Conservation (phyloP, 1,284 basidiomycete genomes). For the Apiotrichum sp. region DNA sequence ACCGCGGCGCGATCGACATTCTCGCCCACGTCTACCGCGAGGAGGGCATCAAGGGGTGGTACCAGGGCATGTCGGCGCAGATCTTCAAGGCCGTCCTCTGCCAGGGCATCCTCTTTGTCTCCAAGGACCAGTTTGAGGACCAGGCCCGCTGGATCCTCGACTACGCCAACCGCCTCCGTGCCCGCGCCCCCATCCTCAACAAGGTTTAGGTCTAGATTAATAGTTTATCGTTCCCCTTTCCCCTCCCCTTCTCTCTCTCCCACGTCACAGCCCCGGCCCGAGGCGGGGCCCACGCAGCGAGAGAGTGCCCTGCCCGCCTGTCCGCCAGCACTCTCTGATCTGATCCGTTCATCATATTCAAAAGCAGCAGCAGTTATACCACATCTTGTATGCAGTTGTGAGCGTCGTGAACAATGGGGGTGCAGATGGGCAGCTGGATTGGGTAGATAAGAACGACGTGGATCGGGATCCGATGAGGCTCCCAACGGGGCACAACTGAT, state of each 20-base stretch:
- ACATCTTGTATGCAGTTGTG: slow-evolving; percentile 12
- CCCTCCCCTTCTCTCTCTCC: background rate
- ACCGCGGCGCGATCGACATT: slow-evolving; percentile 46
- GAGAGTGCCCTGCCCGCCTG: too few relatives aligned
- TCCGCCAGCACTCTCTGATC: too few relatives aligned
- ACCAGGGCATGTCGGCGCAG: slow-evolving; percentile 71
- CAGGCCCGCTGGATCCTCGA: slow-evolving; percentile 42
- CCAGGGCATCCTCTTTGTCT: slow-evolving; percentile 50
- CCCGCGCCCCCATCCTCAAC: slow-evolving; percentile 3
- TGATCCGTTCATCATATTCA: background rate
- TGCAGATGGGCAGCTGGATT: too few relatives aligned
- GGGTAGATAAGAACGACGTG: too few relatives aligned
- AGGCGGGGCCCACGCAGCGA: too few relatives aligned
- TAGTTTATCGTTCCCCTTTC: background rate
- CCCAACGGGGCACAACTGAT: too few relatives aligned
- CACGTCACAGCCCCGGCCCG: background rate
- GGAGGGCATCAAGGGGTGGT: slow-evolving; percentile 84
- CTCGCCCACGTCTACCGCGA: slow-evolving; percentile 66
- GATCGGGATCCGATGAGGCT: too few relatives aligned
- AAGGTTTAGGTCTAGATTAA: background rate
- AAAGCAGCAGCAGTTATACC: background rate
- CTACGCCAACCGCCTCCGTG: slow-evolving; percentile 22
- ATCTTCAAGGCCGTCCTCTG: slow-evolving; percentile 57
- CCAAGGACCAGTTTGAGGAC: slow-evolving; percentile 47
- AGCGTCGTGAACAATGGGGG: background rate